Conservation (phyloP, 805 yeast species). For the Candida schatavii region DNA sequence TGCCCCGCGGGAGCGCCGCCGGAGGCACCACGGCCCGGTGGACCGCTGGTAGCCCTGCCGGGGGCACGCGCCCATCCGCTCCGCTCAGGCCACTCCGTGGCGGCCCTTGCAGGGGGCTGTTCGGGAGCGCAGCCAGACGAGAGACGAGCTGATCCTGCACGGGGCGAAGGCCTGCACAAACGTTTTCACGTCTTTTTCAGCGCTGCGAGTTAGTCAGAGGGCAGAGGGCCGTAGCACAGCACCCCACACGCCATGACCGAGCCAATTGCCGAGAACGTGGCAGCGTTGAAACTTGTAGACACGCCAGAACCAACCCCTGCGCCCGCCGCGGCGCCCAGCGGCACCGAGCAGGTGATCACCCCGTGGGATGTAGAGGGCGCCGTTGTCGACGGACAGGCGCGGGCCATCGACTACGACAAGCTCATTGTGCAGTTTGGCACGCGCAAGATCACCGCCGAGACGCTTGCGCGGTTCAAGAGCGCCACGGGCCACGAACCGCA, state of each 20-base stretch:
- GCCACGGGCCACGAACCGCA: slow-evolving; percentile 93
- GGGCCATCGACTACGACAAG: slow-evolving; percentile 88
- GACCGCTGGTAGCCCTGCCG: no score
- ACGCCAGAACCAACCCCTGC: neutral
- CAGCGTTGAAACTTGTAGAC: neutral
- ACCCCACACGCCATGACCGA: neutral
- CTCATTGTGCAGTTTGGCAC: slow-evolving; percentile 88
- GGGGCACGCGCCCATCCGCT: no score
- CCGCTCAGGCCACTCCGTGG: no score
- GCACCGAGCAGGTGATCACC: slow-evolving; percentile 49
- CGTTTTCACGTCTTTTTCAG: no score
- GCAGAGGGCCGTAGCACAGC: no score
- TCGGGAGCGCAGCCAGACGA: no score
- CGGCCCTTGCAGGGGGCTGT: no score
- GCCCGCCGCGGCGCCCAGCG: neutral
- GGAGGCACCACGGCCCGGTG: no score
- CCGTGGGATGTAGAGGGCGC: slow-evolving; percentile 99
- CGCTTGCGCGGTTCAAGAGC: slow-evolving; percentile 67
- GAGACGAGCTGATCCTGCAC: no score
- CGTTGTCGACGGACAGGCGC: slow-evolving; percentile 89
- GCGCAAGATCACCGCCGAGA: slow-evolving; percentile 61
- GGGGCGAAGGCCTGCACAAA: no score
- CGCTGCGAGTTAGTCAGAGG: no score
- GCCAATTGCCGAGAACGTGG: neutral
- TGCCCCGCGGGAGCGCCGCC: no score